phyloP scores from a whole-genome alignment of 306 rosid species.

The Glycine soja region DNA sequence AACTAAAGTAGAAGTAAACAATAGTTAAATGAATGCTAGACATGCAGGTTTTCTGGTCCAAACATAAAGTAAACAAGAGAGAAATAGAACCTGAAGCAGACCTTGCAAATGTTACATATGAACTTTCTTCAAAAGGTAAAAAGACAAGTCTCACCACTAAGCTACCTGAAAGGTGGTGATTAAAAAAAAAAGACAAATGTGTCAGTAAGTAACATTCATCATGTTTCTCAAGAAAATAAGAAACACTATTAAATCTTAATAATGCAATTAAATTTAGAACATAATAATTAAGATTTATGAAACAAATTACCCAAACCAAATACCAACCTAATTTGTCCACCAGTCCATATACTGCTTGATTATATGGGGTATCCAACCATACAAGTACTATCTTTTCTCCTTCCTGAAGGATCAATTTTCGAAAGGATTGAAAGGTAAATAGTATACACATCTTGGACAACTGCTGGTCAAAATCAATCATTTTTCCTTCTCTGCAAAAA shows the following conservation, averaged over 20 bases:
- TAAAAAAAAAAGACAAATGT: conserved; percentile 8
- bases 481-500: conserved; percentile 56
- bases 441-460: conserved; percentile 84
- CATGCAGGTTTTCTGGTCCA: conserved; percentile 18
- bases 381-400: conserved; percentile 97
- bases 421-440: conserved; percentile 83
- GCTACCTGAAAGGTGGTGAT: conserved; percentile 73
- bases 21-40: neutral
- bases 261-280: conserved; percentile 27
- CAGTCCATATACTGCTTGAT: conserved; percentile 92
- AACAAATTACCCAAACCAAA: conserved; percentile 39
- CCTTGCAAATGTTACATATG: conserved; percentile 92
- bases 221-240: conserved; percentile 18
- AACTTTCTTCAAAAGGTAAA: conserved; percentile 98
- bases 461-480: conserved; percentile 71
- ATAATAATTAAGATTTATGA: conserved; percentile 32
- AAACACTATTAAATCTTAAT: neutral
- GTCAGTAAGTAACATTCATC: conserved; percentile 19
- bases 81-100: conserved; percentile 92
- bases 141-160: conserved; percentile 92
- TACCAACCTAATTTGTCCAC: conserved; percentile 87
- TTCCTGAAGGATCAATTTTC: conserved; percentile 95
- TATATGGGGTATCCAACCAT: conserved; percentile 91
- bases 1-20: conserved; percentile 16
- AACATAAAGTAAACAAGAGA: conserved; percentile 47